Base-by-base conservation (phyloP, 2,329 filamentous ascomycete genomes). In the Fusarium coicis region DNA sequence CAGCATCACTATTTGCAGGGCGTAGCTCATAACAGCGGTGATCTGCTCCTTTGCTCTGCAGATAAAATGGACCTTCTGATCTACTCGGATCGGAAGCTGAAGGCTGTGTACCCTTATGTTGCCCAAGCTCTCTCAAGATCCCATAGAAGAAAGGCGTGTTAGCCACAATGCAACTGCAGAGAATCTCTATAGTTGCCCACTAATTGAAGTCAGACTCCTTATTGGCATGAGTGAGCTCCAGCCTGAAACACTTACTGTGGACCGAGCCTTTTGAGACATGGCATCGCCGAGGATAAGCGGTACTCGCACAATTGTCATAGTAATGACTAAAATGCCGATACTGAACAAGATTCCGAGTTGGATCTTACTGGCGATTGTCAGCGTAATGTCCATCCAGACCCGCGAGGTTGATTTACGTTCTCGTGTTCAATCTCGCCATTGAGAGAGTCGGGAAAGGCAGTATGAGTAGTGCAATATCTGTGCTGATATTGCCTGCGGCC, bases 161-260 rank as follows among this genome's bases (percentile, higher is more conserved):
- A 5, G 46, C 58, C 7, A 61, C 58, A 11, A 61, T 61, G n/a
- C 23, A 55, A 9, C 47, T 7, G n/a, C 58, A 55, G 3, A 55
- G 37, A 23, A 79, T 79, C 52, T 79, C 77, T 46, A 78, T 74
- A 21, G 77, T 75, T 10, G 77, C 77, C 77, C 77, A 79, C 77
- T 79, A 2, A 4, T 10, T 32, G 12, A 30, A 3, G 37, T 55
- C 26, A 52, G 55, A 19, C 21, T 11, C 8, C 11, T 26, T 10
- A 3, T 7, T 36, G 5, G 4, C 36, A 23, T 4, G 6, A 19
- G 47, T 5, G 8, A 10, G n/a, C 18, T 4, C n/a, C 8, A 12
- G 2, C 8, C 4, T 5, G 2, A 1, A 23, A 7, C 16, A 56
- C 65, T n/a, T 72, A 79, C 77, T 58, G 76, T 75, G n/a, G 77